Conservation (phyloP, 345 rosid species). For the Citrus medica region DNA sequence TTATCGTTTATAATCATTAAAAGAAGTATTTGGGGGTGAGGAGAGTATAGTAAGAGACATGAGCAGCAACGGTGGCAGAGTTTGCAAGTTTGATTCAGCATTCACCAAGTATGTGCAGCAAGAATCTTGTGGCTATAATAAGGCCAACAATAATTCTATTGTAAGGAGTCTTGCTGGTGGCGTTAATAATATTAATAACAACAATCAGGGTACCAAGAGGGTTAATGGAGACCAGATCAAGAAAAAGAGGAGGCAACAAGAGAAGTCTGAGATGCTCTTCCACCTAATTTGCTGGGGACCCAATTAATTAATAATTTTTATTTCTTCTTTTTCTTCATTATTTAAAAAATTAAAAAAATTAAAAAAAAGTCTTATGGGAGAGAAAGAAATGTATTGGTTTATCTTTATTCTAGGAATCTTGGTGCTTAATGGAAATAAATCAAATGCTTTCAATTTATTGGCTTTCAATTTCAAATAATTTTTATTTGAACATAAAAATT, state of each 20-base stretch:
- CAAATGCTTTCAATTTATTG: not conserved
- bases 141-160: not conserved
- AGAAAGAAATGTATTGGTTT: not conserved
- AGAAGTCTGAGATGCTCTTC: slow-evolving; percentile 23
- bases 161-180: not conserved
- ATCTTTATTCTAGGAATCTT: not conserved
- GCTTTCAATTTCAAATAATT: too few relatives aligned
- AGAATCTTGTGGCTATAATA: not conserved
- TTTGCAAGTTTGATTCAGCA: slow-evolving; percentile 11
- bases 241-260: slow-evolving; percentile 8
- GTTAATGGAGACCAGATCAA: not conserved
- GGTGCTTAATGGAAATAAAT: not conserved
- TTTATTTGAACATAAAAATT: too few relatives aligned
- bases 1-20: not conserved
- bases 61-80: slow-evolving; percentile 10
- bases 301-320: not conserved
- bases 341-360: too few relatives aligned
- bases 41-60: not conserved
- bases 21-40: too few relatives aligned
- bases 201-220: not conserved
- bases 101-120: slow-evolving; percentile 1
- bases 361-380: too few relatives aligned
- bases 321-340: too few relatives aligned
- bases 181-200: not conserved
- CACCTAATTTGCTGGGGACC: slow-evolving; percentile 40